A percentile compares a stretch with the other conserved stretches of the same genome.
Evolutionary conservation across 2,329 filamentous ascomycete species (phyloP).

Genomic region (Penicillium janthinellum): DNA sequence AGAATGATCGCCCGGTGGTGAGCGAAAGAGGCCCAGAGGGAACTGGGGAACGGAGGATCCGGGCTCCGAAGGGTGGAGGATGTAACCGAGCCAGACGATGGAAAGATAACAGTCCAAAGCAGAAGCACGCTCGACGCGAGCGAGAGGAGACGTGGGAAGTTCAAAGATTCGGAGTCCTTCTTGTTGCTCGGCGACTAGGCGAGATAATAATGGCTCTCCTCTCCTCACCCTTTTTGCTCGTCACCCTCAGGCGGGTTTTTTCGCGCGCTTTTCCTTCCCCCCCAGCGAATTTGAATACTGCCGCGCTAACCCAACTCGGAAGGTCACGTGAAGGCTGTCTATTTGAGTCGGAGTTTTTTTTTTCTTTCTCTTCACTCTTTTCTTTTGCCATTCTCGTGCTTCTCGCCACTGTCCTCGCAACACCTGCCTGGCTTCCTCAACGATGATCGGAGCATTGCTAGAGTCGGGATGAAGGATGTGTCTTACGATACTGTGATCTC

Average conservation of each 20-base stretch:
- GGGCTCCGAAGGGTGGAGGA: slow-evolving; percentile 30
- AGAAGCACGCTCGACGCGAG: neutral
- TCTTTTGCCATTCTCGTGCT: slow-evolving; percentile 23
- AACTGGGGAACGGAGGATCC: slow-evolving; percentile 32
- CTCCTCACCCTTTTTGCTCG: slow-evolving; percentile 8
- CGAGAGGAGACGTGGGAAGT: neutral
- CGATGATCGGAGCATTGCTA: neutral
- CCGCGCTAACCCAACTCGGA: slow-evolving; percentile 21
- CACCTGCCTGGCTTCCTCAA: neutral
- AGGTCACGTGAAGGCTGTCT: slow-evolving; percentile 22
- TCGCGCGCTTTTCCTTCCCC: neutral
- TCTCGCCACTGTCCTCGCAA: slow-evolving; percentile 3
- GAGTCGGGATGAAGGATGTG: slow-evolving; percentile 9
- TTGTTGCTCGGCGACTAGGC: neutral
- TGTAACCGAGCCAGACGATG: slow-evolving; percentile 23
- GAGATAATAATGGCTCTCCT: neutral
- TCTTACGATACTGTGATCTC: slow-evolving; percentile 10
- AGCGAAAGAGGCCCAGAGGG: slow-evolving; percentile 21
- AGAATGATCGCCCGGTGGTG: slow-evolving; percentile 26
- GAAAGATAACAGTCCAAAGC: slow-evolving; percentile 5
- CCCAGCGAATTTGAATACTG: slow-evolving; percentile 13
- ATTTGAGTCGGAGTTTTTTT: slow-evolving; percentile 21
- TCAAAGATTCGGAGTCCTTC: neutral
- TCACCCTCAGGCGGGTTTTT: slow-evolving; percentile 13
- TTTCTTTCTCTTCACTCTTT: slow-evolving; percentile 20